phyloP scores from a whole-genome alignment of 257 asterid genomes.

The Prunella vulgaris region DNA sequence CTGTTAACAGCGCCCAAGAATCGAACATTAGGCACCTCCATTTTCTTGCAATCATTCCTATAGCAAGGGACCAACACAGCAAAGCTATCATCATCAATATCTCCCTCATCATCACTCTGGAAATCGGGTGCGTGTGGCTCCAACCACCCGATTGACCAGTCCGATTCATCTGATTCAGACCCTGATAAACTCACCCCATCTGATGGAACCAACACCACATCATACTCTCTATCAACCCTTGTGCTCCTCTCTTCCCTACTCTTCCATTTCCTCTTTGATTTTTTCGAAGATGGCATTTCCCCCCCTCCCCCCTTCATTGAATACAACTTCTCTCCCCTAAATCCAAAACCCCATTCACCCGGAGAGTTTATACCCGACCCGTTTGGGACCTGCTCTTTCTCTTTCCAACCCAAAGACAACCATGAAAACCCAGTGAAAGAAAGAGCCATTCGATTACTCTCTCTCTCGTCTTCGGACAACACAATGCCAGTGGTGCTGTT shows the following conservation, averaged over 20 bases:
- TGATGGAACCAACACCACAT: constrained; percentile 81
- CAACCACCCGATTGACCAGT: constrained; percentile 97
- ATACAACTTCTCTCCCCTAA: constrained; percentile 57
- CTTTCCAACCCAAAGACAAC: constrained; percentile 75
- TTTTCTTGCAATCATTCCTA: constrained; percentile 48
- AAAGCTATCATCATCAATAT: constrained; percentile 58
- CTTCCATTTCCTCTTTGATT: constrained; percentile 70
- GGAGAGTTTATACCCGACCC: constrained; percentile 46
- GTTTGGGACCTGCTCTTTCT: constrained; percentile 60
- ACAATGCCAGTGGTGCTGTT: not conserved
- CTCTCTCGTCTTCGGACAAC: not conserved
- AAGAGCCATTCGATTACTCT: constrained; percentile 35
- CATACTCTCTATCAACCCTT: constrained; percentile 68
- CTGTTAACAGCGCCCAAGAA: constrained; percentile 48
- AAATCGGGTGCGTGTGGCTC: constrained; percentile 86
- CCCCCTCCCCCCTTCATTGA: constrained; percentile 44
- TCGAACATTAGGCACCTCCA: constrained; percentile 35
- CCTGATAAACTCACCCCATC: constrained; percentile 88
- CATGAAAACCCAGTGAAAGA: constrained; percentile 66
- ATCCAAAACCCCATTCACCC: constrained; percentile 80
- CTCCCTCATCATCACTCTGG: constrained; percentile 69
- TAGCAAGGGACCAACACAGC: constrained; percentile 97
- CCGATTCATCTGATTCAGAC: constrained; percentile 87
- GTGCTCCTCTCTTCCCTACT: constrained; percentile 74
- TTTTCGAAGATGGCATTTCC: constrained; percentile 45